phyloP scores from a whole-genome alignment of 495 filamentous ascomycete species.

The Xylaria telfairii region DNA sequence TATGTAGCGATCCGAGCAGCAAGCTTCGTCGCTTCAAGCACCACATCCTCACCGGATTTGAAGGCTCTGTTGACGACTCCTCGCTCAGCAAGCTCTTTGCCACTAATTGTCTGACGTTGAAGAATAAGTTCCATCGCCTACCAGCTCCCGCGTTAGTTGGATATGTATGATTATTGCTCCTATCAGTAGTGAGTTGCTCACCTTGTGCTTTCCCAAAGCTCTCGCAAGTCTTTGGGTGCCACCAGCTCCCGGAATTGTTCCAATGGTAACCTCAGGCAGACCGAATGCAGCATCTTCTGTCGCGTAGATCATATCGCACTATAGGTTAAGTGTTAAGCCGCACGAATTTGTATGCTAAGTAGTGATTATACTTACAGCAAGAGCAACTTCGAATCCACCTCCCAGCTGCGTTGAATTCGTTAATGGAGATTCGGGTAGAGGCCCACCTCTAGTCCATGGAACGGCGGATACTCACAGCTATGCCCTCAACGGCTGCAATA shows the following conservation, averaged over 20 bases:
- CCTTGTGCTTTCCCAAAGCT: slow-evolving; percentile 49
- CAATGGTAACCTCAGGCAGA: slow-evolving; percentile 52
- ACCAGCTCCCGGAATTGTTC: slow-evolving; percentile 51
- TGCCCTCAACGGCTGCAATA: slow-evolving; percentile 44
- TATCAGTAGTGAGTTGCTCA: slow-evolving; percentile 7
- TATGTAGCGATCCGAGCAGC: slow-evolving; percentile 33
- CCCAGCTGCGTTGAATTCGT: slow-evolving; percentile 34
- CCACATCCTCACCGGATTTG: slow-evolving; percentile 23
- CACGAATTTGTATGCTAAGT: not conserved
- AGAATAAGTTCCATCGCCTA: slow-evolving; percentile 86
- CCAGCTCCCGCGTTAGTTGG: slow-evolving; percentile 59
- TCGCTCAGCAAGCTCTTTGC: slow-evolving; percentile 54
- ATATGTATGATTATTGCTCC: not conserved
- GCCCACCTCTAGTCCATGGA: not conserved
- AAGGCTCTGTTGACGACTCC: slow-evolving; percentile 33
- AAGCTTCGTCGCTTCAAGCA: slow-evolving; percentile 29
- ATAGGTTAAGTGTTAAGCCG: not conserved
- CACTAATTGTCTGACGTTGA: slow-evolving; percentile 74
- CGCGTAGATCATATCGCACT: slow-evolving; percentile 52
- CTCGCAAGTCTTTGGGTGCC: slow-evolving; percentile 50
- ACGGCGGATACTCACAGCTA: slow-evolving; percentile 35
- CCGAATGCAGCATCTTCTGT: slow-evolving; percentile 44
- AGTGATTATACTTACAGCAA: slow-evolving; percentile 33
- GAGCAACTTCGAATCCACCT: slow-evolving; percentile 46
- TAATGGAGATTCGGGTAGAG: not conserved